These are phyloP conservation scores for Favolaschia claudopus DNA, from an alignment of 768 basidiomycete genomes.

Conservation along the genomic window DNA sequence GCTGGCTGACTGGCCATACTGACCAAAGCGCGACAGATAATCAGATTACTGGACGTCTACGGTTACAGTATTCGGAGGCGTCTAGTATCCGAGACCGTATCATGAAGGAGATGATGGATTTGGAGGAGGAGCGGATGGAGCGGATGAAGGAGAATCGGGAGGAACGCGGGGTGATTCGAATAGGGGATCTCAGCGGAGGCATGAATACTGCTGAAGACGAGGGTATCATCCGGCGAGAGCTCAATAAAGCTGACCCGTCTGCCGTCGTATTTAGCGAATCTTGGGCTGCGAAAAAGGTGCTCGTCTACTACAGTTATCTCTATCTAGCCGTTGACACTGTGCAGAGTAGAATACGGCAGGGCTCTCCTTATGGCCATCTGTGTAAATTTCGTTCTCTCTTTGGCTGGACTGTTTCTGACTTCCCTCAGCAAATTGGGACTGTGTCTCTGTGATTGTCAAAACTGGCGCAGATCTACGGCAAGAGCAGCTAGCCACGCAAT, in stretches of 20 bases:
- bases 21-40: constrained; percentile 32
- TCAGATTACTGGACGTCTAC: constrained; percentile 57
- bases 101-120: constrained; percentile 97
- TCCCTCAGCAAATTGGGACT: constrained; percentile 76
- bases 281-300: constrained; percentile 91
- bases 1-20: constrained; percentile 49
- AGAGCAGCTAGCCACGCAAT: constrained; percentile 95
- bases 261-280: constrained; percentile 96
- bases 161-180: constrained; percentile 70
- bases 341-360: constrained; percentile 88
- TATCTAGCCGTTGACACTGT: constrained; percentile 1
- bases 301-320: constrained; percentile 13
- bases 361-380: constrained; percentile 95
- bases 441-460: constrained; percentile 97
- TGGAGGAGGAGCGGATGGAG: constrained; percentile 97
- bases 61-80: constrained; percentile 83
- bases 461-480: constrained; percentile 96
- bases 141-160: constrained; percentile 82
- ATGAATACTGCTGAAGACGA: constrained; percentile 88
- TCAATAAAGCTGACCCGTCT: constrained; percentile 95
- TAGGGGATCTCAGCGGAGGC: constrained; percentile 57
- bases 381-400: constrained; percentile 52
- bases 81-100: constrained; percentile 92
- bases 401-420: constrained; percentile 2
- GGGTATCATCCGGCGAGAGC: constrained; percentile 88